Evolutionary conservation across 164 flowering plant genomes (phyloP).

Genomic region (Umbellularia californica): DNA sequence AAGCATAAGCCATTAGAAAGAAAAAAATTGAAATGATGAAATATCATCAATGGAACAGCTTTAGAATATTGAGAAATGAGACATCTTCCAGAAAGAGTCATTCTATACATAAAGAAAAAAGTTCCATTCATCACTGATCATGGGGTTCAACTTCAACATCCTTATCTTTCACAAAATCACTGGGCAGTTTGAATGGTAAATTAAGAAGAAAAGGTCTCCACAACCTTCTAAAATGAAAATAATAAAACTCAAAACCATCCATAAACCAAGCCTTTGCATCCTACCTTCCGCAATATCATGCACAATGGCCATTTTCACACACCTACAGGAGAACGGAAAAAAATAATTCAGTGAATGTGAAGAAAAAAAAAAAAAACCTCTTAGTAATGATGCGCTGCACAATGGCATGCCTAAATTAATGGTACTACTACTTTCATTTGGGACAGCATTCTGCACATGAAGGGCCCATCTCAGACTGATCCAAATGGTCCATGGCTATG

Average conservation of each 20-base stretch:
- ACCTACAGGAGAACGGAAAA: slow-evolving; percentile 39
- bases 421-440: neutral
- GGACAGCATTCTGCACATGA: too few relatives aligned
- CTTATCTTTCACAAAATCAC: too few relatives aligned
- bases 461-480: neutral
- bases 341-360: neutral
- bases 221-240: neutral
- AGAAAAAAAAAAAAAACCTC: neutral
- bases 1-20: too few relatives aligned
- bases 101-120: too few relatives aligned
- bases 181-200: too few relatives aligned
- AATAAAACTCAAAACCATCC: neutral
- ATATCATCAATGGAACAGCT: too few relatives aligned
- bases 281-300: slow-evolving; percentile 98
- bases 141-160: too few relatives aligned
- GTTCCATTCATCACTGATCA: too few relatives aligned
- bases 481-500: neutral
- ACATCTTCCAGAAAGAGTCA: too few relatives aligned
- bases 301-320: slow-evolving; percentile 91
- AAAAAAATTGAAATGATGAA: too few relatives aligned
- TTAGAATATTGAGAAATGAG: too few relatives aligned
- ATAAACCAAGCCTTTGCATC: neutral
- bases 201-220: neutral
- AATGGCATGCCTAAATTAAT: neutral
- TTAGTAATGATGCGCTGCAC: neutral